Evolutionary conservation across 75 land plant species (phyloP).

Genomic region (Sequoia sempervirens): DNA sequence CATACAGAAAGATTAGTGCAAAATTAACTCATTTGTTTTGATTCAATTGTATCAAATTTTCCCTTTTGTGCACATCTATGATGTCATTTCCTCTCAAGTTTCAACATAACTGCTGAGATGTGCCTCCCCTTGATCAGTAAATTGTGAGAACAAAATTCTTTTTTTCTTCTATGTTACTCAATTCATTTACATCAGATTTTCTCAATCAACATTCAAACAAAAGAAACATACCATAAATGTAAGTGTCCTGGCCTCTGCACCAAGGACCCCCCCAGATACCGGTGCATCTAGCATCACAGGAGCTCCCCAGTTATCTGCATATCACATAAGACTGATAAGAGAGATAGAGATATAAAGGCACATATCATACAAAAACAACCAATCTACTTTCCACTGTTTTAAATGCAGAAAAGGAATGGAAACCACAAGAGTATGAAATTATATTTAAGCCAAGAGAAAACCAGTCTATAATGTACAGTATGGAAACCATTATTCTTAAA

Average conservation of each 20-base stretch:
- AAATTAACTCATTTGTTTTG: neutral
- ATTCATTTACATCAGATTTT: neutral
- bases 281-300: constrained; percentile 92
- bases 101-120: neutral
- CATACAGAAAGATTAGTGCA: neutral
- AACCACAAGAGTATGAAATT: neutral
- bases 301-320: constrained; percentile 16
- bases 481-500: too few relatives aligned
- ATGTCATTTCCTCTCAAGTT: neutral
- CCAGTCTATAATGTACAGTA: neutral
- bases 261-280: constrained; percentile 90
- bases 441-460: neutral
- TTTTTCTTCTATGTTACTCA: neutral
- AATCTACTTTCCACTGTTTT: neutral
- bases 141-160: neutral
- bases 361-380: neutral
- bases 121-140: neutral
- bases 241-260: constrained; percentile 78
- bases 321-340: neutral
- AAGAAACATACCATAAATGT: constrained; percentile 76
- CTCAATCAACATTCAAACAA: neutral
- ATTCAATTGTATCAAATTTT: too few relatives aligned
- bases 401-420: neutral
- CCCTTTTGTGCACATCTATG: too few relatives aligned
- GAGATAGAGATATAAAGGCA: neutral